phyloP scores from a whole-genome alignment of 352 stramenopile genomes.

The Hyaloperonospora brassicae region DNA sequence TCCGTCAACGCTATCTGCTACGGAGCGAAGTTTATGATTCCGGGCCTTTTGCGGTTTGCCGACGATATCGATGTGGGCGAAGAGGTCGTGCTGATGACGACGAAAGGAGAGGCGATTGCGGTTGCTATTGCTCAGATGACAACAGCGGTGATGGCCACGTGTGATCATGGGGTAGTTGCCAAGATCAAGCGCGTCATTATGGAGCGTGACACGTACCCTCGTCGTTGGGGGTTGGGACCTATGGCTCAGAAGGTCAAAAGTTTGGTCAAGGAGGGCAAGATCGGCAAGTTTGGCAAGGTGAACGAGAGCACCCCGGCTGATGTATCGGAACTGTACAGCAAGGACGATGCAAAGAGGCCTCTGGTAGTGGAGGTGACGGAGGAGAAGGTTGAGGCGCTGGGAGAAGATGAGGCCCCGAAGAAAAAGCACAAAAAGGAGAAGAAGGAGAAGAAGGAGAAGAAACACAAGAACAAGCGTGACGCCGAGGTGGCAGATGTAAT shows the following conservation, averaged over 20 bases:
- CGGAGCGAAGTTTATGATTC: slow-evolving; percentile 99
- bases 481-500: slow-evolving; percentile 33
- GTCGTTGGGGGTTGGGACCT: slow-evolving; percentile 97
- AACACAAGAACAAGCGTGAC: slow-evolving; percentile 78
- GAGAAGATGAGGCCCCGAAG: slow-evolving; percentile 51
- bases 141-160: slow-evolving; percentile 98
- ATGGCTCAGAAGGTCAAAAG: slow-evolving; percentile 99
- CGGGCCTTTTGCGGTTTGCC: slow-evolving; percentile 96
- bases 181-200: slow-evolving; percentile 99
- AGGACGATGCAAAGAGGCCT: slow-evolving; percentile 45
- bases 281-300: slow-evolving; percentile 86
- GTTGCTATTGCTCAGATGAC: slow-evolving; percentile 99
- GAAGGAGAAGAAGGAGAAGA: slow-evolving; percentile 73
- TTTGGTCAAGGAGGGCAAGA: slow-evolving; percentile 92
- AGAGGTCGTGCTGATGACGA: slow-evolving; percentile 99
- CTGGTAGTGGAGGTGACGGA: slow-evolving; percentile 57
- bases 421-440: slow-evolving; percentile 53
- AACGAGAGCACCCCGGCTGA: slow-evolving; percentile 80
- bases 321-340: slow-evolving; percentile 65
- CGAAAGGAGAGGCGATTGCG: slow-evolving; percentile 99
- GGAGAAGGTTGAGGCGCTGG: slow-evolving; percentile 27
- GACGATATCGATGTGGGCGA: slow-evolving; percentile 98
- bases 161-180: slow-evolving; percentile 98
- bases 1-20: slow-evolving; percentile 99
- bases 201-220: slow-evolving; percentile 99